A percentile compares a stretch with the other conserved stretches of the same genome.
Conservation (phyloP, 345 rosid genomes). For the Punica granatum region DNA sequence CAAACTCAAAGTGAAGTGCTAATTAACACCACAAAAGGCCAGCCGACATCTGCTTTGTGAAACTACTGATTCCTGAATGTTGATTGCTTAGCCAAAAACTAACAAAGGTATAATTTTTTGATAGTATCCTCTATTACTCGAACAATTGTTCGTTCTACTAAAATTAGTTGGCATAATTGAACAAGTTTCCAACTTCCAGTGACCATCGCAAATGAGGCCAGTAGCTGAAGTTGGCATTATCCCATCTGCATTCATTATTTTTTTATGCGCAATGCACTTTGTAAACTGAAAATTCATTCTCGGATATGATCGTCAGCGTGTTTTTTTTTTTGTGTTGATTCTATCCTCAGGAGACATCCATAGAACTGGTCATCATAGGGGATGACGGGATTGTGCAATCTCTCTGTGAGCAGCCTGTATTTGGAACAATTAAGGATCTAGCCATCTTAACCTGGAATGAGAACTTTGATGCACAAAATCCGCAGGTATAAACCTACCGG, state of each 20-base stretch:
- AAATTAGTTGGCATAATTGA: neutral
- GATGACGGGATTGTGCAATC: slow-evolving; percentile 76
- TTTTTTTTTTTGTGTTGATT: too few species aligned
- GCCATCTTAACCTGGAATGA: slow-evolving; percentile 64
- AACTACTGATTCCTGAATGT: too few species aligned
- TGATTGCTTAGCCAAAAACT: too few species aligned
- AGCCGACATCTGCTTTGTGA: too few species aligned
- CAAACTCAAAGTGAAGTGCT: too few species aligned
- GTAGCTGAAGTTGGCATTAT: neutral
- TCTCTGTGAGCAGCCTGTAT: slow-evolving; percentile 75
- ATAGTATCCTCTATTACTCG: neutral
- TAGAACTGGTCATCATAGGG: slow-evolving; percentile 70
- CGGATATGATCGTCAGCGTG: slow-evolving; percentile 7
- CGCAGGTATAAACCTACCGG: slow-evolving; percentile 34
- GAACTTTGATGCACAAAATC: slow-evolving; percentile 28
- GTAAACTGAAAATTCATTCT: neutral
- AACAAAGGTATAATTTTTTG: too few species aligned
- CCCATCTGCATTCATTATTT: neutral
- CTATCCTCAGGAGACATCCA: slow-evolving; percentile 70
- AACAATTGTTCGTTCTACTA: neutral
- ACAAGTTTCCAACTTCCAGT: neutral
- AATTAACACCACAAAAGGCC: too few species aligned
- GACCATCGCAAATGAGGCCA: neutral
- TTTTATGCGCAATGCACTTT: too few species aligned
- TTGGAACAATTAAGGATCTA: slow-evolving; percentile 86